Evolutionary conservation across 1,139 yeast genomes (phyloP), one percentile per base, ranked within the genome.

Genomic region (Meyerozyma carpophila): DNA sequence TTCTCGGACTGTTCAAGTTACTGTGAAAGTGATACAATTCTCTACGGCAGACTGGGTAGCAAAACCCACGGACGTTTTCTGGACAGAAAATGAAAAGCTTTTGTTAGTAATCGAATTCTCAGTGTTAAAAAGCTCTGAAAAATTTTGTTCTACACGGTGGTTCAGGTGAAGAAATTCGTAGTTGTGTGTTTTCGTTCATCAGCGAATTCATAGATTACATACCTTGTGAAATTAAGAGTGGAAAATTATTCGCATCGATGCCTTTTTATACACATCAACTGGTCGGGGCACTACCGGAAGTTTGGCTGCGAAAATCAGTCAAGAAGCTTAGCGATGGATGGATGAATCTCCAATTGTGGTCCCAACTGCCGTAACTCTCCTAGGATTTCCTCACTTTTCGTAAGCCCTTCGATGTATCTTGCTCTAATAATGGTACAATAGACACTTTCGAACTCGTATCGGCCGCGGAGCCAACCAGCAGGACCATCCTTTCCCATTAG

Each of bases 61-160:
- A 21, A 20, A 21, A 8, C 24, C 34, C 10, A 31, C 20, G 20
- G 20, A 8, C 8, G 16, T 31, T 31, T 29, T 13, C 20, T 31
- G 29, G 13, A 31, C n/a, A 31, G 4, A 4, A 31, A 31, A 11
- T 31, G 34, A 13, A 27, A 27, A n/a, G 13, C 37, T 24, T 11
- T 28, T 31, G 43, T 47, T 46, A 47, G 32, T 10, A 21, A 32
- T 40, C 42, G 34, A 25, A 21, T 21, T 32, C 53, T 78, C 84
- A 79, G 84, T 73, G 82, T 79, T 79, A 79, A 79, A 79, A 79
- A 79, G 84, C 84, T 79, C 84, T 77, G 82, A 70, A 68, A 73
- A 58, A 62, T 67, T 48, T 73, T 61, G 62, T 56, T 76, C 81
- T 71, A 74, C 82, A 77, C 66, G 73, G 67, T 56, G 53, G 50